A percentile compares a stretch with the other conserved stretches of the same genome.
Conservation (phyloP, 139 green algal genomes). For the Astrephomene gubernaculifera region DNA sequence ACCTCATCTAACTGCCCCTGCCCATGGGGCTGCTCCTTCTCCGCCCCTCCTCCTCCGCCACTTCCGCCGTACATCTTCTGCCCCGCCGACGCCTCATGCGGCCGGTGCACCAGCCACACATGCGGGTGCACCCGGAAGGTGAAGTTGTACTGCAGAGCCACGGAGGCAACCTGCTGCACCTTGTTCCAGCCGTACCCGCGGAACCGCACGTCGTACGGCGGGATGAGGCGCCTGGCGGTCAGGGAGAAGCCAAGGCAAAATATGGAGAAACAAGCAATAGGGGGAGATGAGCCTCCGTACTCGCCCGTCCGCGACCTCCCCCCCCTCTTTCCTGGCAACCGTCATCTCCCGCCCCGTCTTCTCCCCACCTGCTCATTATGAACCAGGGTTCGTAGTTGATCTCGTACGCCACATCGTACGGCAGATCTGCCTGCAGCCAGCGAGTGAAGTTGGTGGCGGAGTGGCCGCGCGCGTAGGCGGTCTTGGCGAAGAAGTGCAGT, state of each 20-base stretch:
- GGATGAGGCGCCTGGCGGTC: conserved; percentile 3
- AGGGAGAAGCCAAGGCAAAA: no score
- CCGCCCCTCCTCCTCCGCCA: not conserved
- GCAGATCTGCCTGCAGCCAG: not conserved
- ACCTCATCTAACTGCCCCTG: not conserved
- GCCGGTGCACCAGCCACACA: conserved; percentile 59
- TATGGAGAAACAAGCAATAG: no score
- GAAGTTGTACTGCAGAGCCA: conserved; percentile 36
- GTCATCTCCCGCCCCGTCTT: no score
- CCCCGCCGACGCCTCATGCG: conserved; percentile 40
- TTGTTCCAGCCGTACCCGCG: conserved; percentile 76
- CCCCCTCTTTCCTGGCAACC: no score
- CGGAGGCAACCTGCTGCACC: conserved; percentile 54
- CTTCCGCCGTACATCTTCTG: conserved; percentile 44
- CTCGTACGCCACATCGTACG: conserved; percentile 31
- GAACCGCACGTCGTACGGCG: conserved; percentile 64
- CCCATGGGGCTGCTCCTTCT: no score
- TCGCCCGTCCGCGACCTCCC: no score
- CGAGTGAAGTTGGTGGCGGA: conserved; percentile 41
- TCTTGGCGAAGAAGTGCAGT: conserved; percentile 42
- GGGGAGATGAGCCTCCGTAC: no score
- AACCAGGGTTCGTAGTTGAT: conserved; percentile 72
- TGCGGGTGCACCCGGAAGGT: conserved; percentile 50
- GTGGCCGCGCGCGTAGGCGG: conserved; percentile 42
- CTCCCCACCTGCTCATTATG: conserved; percentile 52